Evolutionary conservation across 352 stramenopile genomes (phyloP), one percentile per base, ranked within the genome.

Genomic region (Phytopythium helicoides): DNA sequence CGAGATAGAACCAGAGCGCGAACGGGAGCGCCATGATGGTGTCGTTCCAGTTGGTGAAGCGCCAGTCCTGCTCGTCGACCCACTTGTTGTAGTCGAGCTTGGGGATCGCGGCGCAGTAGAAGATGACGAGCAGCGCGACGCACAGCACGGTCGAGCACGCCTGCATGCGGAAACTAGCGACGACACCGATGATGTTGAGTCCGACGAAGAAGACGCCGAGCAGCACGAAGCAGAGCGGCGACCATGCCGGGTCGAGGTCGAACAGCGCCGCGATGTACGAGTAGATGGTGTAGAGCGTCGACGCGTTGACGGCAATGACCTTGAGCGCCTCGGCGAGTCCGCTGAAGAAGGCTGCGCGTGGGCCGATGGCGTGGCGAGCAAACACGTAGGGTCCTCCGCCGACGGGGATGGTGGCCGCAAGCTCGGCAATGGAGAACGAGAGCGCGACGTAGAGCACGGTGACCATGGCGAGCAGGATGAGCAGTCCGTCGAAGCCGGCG

Each of bases 1-100:
- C 75, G 1, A 86, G 52, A 52, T 82, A 86, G 48, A 86, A 86
- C 75, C 75, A 86, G 41, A 86, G 60, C 23, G 75, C 61, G 59
- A 86, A 86, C 21, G 72, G 82, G 21, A 77, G 59, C 3, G 72
- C 75, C 19, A 79, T 68, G 12, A 86, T 51, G 34, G 77, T 46
- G 0, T 72, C 73, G 31, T 76, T 62, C 50, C 60, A 68, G 4
- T 72, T 72, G 5, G 66, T 78, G 54, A 71, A 84, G 58, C 84
- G 62, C 75, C 70, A 81, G 63, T 86, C 54, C 14, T 68, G 64
- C 44, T 76, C 39, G 11, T 66, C 62, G 10, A 86, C 70, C 67
- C 71, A 86, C 52, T 74, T 22, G 40, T 76, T 57, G 58, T 86
- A 86, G 46, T 59, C 68, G 51, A 86, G 53, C 33, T 81, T 62